Conservation (phyloP, 2,329 filamentous ascomycete genomes). For the Aspergillus jensenii region DNA sequence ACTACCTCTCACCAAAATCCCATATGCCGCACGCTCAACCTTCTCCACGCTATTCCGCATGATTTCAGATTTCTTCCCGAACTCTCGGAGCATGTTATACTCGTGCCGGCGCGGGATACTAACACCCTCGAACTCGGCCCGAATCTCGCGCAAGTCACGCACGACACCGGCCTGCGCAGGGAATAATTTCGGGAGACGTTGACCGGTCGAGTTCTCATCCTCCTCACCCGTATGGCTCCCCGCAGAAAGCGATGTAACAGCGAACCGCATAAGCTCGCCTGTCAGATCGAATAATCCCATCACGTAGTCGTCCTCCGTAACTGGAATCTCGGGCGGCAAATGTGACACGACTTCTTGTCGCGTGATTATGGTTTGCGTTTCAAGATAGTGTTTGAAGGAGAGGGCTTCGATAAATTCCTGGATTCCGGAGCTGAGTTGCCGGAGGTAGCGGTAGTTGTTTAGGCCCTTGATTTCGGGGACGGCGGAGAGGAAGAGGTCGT, state of each 20-base stretch:
- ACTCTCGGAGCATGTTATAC: slow-evolving; percentile 57
- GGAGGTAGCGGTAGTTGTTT: slow-evolving; percentile 79
- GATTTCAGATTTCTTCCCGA: slow-evolving; percentile 77
- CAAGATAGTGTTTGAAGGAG: slow-evolving; percentile 84
- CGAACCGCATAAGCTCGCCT: slow-evolving; percentile 96
- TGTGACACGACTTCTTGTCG: slow-evolving; percentile 57
- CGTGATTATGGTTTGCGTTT: slow-evolving; percentile 71
- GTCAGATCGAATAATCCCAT: slow-evolving; percentile 91
- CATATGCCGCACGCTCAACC: slow-evolving; percentile 88
- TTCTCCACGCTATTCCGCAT: slow-evolving; percentile 90
- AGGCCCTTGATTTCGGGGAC: slow-evolving; percentile 72
- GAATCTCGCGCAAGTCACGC: slow-evolving; percentile 75
- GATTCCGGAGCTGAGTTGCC: slow-evolving; percentile 73
- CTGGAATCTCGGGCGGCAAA: slow-evolving; percentile 53
- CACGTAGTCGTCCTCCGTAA: slow-evolving; percentile 82
- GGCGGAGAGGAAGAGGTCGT: slow-evolving; percentile 65
- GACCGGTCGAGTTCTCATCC: not conserved
- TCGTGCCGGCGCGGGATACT: slow-evolving; percentile 51
- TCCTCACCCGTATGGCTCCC: slow-evolving; percentile 49
- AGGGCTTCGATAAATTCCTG: slow-evolving; percentile 95
- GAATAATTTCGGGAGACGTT: slow-evolving; percentile 19
- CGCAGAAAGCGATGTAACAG: slow-evolving; percentile 82
- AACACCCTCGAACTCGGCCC: slow-evolving; percentile 73
- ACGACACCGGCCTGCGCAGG: slow-evolving; percentile 64
- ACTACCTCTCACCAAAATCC: slow-evolving; percentile 79